Base-by-base conservation (phyloP, 2,329 filamentous ascomycete genomes). In the Juglanconis oblonga region DNA sequence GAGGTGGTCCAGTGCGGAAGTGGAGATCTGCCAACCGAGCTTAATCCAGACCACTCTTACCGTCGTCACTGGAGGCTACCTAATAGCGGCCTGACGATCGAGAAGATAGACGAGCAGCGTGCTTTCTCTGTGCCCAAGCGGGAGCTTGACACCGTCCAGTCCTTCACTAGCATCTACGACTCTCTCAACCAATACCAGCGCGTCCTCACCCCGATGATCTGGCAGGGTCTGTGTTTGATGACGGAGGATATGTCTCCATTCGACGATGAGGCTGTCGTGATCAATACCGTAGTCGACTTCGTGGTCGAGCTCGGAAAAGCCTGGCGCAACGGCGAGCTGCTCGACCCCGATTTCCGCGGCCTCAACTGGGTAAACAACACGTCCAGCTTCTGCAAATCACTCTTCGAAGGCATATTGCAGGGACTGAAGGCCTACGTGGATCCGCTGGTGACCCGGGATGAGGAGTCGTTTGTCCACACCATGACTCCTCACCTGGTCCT, bases 401-500 rank as follows among this genome's bases (percentile, higher is more conserved):
- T 61, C 6, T 48, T 64, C 32, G 1, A 14, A 3, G n/a, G 33
- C 10, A 17, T 61, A 35, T 4, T 70, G 10, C 1, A 17, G 0
- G 24, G 35, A 1, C 55, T 72, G 17, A 55, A 42, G 8, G 29
- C 3, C 9, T 59, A 58, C 17, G 36, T 49, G 24, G 1, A 17
- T 2, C n/a, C 49, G 0, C 73, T 74, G 69, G 9, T 65, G 2
- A 67, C 66, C 1, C 62, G 64, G 8, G 40, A 63, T 10, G 51
- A 44, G 8, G 8, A 24, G 32, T 70, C 72, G 4, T 65, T 74
- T 11, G 71, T 76, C 1, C 68, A 76, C 32, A 68, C 68, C 13
- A 64, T 76, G 3, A 78, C 75, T 1, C 71, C 73, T 3, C 79
- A 83, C 64, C 64, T 83, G 31, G 70, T 87, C 0, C 76, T 87